Evolutionary conservation across 1,139 yeast genomes (phyloP), one percentile per base, ranked within the genome.

Genomic region (Candida pseudocylindracea): DNA sequence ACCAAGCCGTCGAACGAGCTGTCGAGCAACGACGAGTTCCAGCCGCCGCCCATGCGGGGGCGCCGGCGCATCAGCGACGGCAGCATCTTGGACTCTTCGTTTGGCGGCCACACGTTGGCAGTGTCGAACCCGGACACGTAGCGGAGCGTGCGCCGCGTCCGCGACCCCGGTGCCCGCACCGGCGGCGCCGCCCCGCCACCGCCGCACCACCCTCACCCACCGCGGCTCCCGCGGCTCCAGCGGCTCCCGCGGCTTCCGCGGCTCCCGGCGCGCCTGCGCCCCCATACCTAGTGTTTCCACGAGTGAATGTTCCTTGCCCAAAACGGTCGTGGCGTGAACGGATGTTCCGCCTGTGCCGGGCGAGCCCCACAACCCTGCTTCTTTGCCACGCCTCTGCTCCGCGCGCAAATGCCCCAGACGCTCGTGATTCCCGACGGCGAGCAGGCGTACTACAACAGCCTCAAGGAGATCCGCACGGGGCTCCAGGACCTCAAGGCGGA

Each of bases 31-130:
- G 68, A 61, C 49, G 79, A 74, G 32, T 57, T 80, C 37, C 53
- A 72, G 38, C 70, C 72, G 45, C 78, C 80, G 2, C 59, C 67
- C 32, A 67, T 74, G 72, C 57, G 75, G 51, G 81, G 80, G 24
- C 69, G 79, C 48, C 65, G 81, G 38, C 60, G 91, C 39, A 54
- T 75, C 36, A 65, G 75, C 37, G 83, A 74, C 45, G 85, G 83
- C 10, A 66, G 78, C 20, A 57, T 76, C 38, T 85, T 81, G 10
- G 91, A 76, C 47, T 83, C 75, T 40, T 66, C 78, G 10, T 75
- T 75, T 51, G 63, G 75, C 32, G 60, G 83, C 41, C 74, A 75
- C 50, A 68, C 74, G 27, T 55, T 76, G 35, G 70, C 73, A 38
- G 85, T 76, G 24, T 75, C 83, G 31, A 76, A 75, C 45, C 83